A percentile compares a stretch with the other conserved stretches of the same genome.
Conservation (phyloP, 208 protist genomes). For the Crithidia brevicula region DNA sequence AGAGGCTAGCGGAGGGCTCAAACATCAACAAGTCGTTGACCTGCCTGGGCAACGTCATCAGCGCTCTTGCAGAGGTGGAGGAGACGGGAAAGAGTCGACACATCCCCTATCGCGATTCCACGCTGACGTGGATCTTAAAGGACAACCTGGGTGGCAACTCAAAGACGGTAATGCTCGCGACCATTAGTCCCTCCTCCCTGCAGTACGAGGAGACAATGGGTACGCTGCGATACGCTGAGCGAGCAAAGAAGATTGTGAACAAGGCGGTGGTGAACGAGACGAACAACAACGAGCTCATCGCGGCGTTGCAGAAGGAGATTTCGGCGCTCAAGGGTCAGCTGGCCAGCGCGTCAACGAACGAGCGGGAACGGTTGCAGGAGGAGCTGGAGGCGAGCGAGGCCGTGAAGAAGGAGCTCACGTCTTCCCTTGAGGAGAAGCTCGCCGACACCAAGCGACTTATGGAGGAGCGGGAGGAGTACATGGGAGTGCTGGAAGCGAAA, state of each 20-base stretch:
- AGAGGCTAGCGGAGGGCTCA: constrained; percentile 87
- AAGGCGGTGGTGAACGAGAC: constrained; percentile 86
- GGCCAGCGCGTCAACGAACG: constrained; percentile 49
- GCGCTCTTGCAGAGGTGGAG: constrained; percentile 66
- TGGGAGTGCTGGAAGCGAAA: constrained; percentile 58
- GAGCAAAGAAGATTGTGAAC: constrained; percentile 90
- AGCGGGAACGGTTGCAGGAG: constrained; percentile 58
- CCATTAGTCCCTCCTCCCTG: constrained; percentile 60
- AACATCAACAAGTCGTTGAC: constrained; percentile 92
- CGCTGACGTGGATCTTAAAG: constrained; percentile 93
- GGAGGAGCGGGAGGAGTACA: constrained; percentile 74
- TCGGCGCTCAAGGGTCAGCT: constrained; percentile 56
- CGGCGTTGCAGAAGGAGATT: constrained; percentile 75
- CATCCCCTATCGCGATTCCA: constrained; percentile 92
- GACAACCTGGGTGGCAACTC: constrained; percentile 60
- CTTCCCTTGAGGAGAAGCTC: constrained; percentile 76
- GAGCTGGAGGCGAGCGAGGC: constrained; percentile 72
- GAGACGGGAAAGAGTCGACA: constrained; percentile 46
- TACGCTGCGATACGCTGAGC: constrained; percentile 87
- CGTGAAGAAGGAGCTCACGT: constrained; percentile 68
- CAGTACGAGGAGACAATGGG: constrained; percentile 74
- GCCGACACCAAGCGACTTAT: constrained; percentile 64
- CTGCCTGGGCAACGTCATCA: constrained; percentile 82
- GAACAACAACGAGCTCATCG: constrained; percentile 84
- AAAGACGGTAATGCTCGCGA: constrained; percentile 81